Evolutionary conservation across 2,329 filamentous ascomycete species (phyloP).

Genomic region (Canariomyces notabilis): DNA sequence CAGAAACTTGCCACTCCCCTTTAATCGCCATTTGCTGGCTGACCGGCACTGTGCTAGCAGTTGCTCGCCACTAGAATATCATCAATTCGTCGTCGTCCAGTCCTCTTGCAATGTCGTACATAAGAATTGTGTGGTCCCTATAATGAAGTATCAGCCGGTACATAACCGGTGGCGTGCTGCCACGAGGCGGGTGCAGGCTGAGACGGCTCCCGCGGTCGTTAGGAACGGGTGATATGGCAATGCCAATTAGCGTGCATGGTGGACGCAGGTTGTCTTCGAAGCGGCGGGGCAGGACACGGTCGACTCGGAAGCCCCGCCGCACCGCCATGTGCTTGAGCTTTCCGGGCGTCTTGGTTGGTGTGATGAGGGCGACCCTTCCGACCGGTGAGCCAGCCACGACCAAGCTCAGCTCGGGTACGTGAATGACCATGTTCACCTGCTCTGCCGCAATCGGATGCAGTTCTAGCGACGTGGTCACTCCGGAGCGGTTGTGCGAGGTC

Average conservation of each 20-base stretch:
- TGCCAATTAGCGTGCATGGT: conserved; percentile 55
- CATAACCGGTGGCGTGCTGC: conserved; percentile 28
- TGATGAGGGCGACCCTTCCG: conserved; percentile 59
- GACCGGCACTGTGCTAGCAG: no score
- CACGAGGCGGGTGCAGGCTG: conserved; percentile 18
- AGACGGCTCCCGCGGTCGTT: conserved; percentile 31
- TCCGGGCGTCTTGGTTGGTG: conserved; percentile 45
- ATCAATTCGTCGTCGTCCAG: conserved; percentile 19
- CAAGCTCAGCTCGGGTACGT: conserved; percentile 66
- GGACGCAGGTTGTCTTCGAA: conserved; percentile 45
- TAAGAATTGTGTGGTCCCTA: conserved; percentile 62
- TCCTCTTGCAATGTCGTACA: conserved; percentile 54
- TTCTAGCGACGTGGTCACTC: conserved; percentile 27
- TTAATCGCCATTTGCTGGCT: no score
- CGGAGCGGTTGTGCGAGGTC: conserved; percentile 26
- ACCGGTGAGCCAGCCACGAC: conserved; percentile 62
- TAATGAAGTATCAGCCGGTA: conserved; percentile 71
- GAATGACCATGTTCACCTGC: conserved; percentile 56
- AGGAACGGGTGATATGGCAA: conserved; percentile 63
- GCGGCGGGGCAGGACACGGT: conserved; percentile 45
- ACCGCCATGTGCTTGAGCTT: conserved; percentile 21
- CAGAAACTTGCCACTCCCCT: no score
- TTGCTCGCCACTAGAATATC: conserved; percentile 19
- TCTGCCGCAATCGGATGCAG: conserved; percentile 35
- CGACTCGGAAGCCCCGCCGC: conserved; percentile 47